Evolutionary conservation across 179 eudicot genomes (phyloP).

Genomic region (Beta lomatogona): DNA sequence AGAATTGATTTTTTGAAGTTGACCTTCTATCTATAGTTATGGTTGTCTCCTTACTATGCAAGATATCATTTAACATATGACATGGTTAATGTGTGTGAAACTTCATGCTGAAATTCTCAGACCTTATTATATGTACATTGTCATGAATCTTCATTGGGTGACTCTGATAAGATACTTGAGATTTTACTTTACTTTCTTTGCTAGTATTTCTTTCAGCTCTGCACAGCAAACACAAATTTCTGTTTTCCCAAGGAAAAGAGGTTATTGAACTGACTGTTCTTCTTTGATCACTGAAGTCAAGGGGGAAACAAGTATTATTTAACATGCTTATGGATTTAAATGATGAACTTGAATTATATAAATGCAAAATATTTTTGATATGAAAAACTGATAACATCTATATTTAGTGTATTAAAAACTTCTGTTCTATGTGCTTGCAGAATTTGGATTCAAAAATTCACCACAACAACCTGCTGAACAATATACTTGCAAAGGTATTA

Average conservation of each 20-base stretch:
- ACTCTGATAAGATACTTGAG: neutral
- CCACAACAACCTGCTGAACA: slow-evolving; percentile 96
- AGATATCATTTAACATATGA: neutral
- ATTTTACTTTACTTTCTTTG: neutral
- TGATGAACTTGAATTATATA: neutral
- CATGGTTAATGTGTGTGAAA: neutral
- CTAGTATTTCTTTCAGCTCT: neutral
- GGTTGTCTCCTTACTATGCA: neutral
- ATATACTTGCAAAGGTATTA: slow-evolving; percentile 95
- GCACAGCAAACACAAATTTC: neutral
- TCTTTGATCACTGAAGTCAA: too few relatives aligned
- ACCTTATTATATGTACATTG: neutral
- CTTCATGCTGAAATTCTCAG: neutral
- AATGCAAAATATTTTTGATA: neutral
- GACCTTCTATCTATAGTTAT: neutral
- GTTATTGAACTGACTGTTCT: too few relatives aligned
- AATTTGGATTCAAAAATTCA: slow-evolving; percentile 98
- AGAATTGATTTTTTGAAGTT: neutral
- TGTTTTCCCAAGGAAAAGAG: too few relatives aligned
- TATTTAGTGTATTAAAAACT: neutral
- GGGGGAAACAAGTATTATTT: neutral
- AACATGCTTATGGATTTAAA: neutral
- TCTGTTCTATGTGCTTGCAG: slow-evolving; percentile 42
- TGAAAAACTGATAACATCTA: neutral
- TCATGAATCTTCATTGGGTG: neutral